Conservation (phyloP, 345 rosid species). For the Clarkia xantiana region DNA sequence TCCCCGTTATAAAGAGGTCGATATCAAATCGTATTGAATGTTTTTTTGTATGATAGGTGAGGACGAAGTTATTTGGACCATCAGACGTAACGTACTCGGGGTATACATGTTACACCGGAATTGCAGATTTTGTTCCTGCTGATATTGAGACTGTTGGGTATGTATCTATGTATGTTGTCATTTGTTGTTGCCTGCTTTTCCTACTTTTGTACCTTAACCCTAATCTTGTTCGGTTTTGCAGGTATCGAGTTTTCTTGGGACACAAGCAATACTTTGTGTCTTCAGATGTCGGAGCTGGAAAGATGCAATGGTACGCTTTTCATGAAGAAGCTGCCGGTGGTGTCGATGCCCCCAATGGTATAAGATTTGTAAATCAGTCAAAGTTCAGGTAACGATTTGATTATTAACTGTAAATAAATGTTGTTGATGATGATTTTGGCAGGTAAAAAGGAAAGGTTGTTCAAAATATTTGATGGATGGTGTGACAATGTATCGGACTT, state of each 20-base stretch:
- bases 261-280: slow-evolving; percentile 96
- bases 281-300: slow-evolving; percentile 91
- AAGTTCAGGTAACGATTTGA: no score
- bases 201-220: neutral
- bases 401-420: no score
- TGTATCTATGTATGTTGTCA: slow-evolving; percentile 6
- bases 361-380: no score
- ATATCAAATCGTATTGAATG: no score
- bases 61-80: slow-evolving; percentile 64
- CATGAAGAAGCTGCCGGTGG: slow-evolving; percentile 79
- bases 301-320: slow-evolving; percentile 99
- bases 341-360: slow-evolving; percentile 48
- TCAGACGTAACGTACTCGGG: slow-evolving; percentile 65
- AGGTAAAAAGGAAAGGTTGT: slow-evolving; percentile 74
- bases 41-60: slow-evolving; percentile 36
- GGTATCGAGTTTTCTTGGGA: slow-evolving; percentile 89
- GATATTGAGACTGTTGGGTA: slow-evolving; percentile 94
- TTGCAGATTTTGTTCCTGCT: slow-evolving; percentile 81
- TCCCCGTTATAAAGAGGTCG: no score
- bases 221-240: slow-evolving; percentile 9
- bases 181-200: neutral
- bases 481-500: slow-evolving; percentile 80
- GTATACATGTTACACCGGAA: slow-evolving; percentile 90
- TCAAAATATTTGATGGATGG: slow-evolving; percentile 81
- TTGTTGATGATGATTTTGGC: neutral